Evolutionary conservation across 2,329 filamentous ascomycete genomes (phyloP), one percentile per base, ranked within the genome.

Genomic region (Bipolaris gigantea): DNA sequence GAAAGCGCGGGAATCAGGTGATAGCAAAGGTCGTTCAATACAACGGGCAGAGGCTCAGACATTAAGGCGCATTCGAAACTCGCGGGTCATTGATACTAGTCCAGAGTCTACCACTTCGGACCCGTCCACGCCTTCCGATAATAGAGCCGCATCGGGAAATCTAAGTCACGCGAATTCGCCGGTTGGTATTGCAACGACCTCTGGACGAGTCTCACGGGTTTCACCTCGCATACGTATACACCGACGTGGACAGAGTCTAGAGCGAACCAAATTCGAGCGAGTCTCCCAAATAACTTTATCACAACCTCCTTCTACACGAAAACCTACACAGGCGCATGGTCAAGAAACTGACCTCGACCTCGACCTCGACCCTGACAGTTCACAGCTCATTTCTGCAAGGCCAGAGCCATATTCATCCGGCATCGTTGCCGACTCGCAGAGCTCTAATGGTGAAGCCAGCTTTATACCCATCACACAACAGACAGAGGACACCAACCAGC

Each of bases 341-440:
- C 53, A 61, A 19, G 53, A 50, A 1, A 60, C 53, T 11, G 50
- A 65, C n/a, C 49, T 63, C 10, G 45, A 21, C 21, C 21, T 3
- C 21, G 50, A 65, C n/a, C 49, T 63, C 10, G 45, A 21, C 21
- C 21, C 3, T 5, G 45, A 58, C 15, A 68, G 53, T 51, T 66
- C 65, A 4, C 60, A 64, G 40, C 42, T 63, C 15, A 60, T 57
- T 33, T 38, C 53, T 40, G 47, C 39, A 25, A 48, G 39, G 10
- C 19, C 61, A 33, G 34, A 45, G 10, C 46, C 44, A 6, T 45
- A 36, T 21, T 53, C 53, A 8, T 58, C 62, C 7, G 62, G 65
- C 21, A 48, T 72, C 7, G 62, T 73, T 2, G 62, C 54, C 30
- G 68, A 72, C 27, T 71, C 70, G 3, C 66, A 72, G 45, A 64